Evolutionary conservation across 2,329 filamentous ascomycete species (phyloP).

Genomic region (Venturia effusa): DNA sequence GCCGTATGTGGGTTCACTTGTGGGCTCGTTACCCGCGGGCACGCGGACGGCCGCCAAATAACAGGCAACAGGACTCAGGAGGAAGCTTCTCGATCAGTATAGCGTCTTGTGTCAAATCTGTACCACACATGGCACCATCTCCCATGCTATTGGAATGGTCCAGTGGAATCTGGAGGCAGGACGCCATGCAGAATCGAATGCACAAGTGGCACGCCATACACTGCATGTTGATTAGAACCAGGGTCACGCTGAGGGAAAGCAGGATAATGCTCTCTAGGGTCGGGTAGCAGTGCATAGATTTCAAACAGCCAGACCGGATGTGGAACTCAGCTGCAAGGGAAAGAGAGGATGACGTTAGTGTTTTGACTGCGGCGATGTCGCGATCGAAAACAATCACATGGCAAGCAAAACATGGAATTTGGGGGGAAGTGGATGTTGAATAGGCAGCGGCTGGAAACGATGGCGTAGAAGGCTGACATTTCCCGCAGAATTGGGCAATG

Average conservation of each 20-base stretch:
- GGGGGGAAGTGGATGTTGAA: neutral
- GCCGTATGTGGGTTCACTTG: neutral
- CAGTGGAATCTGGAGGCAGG: neutral
- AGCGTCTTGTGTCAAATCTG: neutral
- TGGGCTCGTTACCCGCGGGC: neutral
- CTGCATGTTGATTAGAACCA: neutral
- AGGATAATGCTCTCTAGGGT: neutral
- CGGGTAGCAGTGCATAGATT: constrained; percentile 1
- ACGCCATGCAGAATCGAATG: neutral
- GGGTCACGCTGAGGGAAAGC: neutral
- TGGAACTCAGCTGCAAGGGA: neutral
- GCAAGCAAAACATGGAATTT: neutral
- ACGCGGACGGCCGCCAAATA: neutral
- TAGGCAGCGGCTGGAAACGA: neutral
- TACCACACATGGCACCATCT: neutral
- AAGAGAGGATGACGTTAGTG: neutral
- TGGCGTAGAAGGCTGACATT: neutral
- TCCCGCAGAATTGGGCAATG: neutral
- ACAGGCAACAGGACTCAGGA: neutral
- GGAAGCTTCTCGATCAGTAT: neutral
- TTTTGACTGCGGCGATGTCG: neutral
- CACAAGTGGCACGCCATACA: too few relatives aligned
- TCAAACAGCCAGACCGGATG: neutral
- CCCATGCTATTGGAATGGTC: neutral
- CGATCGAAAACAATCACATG: neutral